Conservation (phyloP, 148 eudicot species). For the Fagopyrum tataricum region DNA sequence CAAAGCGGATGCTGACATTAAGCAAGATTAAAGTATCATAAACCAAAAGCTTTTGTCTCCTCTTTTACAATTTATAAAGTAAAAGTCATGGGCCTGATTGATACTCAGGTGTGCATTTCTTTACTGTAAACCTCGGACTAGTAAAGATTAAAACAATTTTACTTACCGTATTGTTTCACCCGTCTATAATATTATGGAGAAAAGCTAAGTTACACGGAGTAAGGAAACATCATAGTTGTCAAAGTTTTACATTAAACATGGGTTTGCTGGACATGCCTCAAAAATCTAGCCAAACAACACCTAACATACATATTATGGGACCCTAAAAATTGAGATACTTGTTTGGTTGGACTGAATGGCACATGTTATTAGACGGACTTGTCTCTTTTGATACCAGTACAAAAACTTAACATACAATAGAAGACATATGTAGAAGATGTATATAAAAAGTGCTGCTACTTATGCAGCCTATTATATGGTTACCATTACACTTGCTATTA, state of each 20-base stretch:
- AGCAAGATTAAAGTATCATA: slow-evolving; percentile 4
- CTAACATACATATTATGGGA: too few species aligned
- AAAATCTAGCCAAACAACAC: too few species aligned
- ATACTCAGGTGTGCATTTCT: not conserved
- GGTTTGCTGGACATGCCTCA: too few species aligned
- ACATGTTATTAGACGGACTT: too few species aligned
- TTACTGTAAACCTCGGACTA: slow-evolving; percentile 7
- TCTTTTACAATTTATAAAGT: not conserved
- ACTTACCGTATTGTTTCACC: not conserved
- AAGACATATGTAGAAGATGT: not conserved
- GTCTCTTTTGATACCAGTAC: not conserved
- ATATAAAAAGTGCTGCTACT: not conserved
- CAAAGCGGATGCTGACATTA: not conserved
- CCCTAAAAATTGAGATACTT: too few species aligned
- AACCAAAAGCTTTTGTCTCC: slow-evolving; percentile 8
- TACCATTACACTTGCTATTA: not conserved
- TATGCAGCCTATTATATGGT: slow-evolving; percentile 10
- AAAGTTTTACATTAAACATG: too few species aligned
- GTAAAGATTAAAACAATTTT: not conserved
- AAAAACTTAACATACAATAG: not conserved
- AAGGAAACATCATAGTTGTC: too few species aligned
- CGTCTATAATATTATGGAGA: not conserved
- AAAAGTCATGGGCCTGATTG: not conserved
- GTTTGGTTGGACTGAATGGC: too few species aligned
- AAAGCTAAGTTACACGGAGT: too few species aligned